These are phyloP conservation scores for Hypoxylon sp. DNA, from an alignment of 2,329 filamentous ascomycete genomes.

Conservation along the genomic window DNA sequence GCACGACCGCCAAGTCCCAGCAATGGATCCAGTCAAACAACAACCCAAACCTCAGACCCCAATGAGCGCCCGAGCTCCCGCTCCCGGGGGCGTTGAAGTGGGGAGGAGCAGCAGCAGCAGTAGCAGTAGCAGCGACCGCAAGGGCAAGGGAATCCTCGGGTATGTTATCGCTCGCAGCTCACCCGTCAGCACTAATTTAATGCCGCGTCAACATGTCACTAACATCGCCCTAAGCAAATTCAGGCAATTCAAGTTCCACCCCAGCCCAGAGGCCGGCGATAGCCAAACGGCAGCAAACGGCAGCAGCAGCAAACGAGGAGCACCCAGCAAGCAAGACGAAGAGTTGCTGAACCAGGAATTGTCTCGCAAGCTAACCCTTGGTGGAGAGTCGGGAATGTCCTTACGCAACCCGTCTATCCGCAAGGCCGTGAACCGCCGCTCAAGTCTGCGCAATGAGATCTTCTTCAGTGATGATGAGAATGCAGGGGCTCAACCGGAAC, in stretches of 20 bases:
- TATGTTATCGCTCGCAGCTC: constrained; percentile 3
- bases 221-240: background rate
- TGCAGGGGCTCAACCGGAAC: background rate
- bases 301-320: background rate
- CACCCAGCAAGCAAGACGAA: background rate
- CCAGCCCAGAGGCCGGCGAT: background rate
- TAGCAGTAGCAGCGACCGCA: background rate
- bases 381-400: background rate
- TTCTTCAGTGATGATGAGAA: background rate
- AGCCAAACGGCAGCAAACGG: background rate
- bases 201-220: background rate
- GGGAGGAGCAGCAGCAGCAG: background rate
- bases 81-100: background rate
- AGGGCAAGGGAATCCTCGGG: constrained; percentile 2
- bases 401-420: background rate
- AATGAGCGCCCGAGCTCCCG: constrained; percentile 17
- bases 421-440: background rate
- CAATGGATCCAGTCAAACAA: constrained; percentile 9
- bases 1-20: background rate
- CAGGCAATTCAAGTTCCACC: background rate
- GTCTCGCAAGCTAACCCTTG: background rate
- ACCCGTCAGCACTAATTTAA: constrained; percentile 5
- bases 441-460: background rate
- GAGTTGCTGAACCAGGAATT: background rate
- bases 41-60: constrained; percentile 20